phyloP scores from a whole-genome alignment of 2,329 filamentous ascomycete genomes.

The Paecilomyces niveus region DNA sequence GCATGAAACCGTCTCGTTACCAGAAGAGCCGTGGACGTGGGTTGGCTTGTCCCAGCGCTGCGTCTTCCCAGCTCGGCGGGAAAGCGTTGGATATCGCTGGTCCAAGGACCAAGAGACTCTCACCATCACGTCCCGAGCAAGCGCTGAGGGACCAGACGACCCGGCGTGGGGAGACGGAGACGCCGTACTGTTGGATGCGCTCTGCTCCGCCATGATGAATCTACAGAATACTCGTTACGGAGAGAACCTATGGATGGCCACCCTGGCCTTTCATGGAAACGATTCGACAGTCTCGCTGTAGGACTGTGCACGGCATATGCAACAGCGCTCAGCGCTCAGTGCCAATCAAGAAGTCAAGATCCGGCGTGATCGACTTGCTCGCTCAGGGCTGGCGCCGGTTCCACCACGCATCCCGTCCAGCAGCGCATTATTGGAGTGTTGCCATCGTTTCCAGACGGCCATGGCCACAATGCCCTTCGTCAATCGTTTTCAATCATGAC shows the following conservation, averaged over 20 bases:
- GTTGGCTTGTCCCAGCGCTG: background rate
- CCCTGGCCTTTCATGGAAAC: background rate
- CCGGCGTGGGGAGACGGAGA: background rate
- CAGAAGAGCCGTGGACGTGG: background rate
- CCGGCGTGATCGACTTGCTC: slow-evolving; percentile 1
- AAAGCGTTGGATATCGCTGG: too few relatives aligned
- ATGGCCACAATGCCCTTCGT: background rate
- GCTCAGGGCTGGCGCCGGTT: background rate
- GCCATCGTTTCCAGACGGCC: background rate
- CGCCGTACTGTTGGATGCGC: background rate
- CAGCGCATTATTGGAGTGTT: background rate
- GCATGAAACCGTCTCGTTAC: background rate
- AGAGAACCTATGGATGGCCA: background rate
- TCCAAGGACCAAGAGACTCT: too few relatives aligned
- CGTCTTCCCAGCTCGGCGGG: too few relatives aligned
- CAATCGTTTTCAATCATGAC: background rate
- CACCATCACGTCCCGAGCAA: background rate
- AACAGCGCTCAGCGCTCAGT: background rate
- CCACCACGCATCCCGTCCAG: background rate
- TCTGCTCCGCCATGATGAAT: background rate
- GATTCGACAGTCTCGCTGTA: background rate
- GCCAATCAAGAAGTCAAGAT: background rate
- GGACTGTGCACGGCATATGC: background rate
- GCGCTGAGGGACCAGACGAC: background rate
- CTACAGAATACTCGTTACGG: background rate